phyloP scores from a whole-genome alignment of 2,329 filamentous ascomycete species.

The Xylaria sp. region DNA sequence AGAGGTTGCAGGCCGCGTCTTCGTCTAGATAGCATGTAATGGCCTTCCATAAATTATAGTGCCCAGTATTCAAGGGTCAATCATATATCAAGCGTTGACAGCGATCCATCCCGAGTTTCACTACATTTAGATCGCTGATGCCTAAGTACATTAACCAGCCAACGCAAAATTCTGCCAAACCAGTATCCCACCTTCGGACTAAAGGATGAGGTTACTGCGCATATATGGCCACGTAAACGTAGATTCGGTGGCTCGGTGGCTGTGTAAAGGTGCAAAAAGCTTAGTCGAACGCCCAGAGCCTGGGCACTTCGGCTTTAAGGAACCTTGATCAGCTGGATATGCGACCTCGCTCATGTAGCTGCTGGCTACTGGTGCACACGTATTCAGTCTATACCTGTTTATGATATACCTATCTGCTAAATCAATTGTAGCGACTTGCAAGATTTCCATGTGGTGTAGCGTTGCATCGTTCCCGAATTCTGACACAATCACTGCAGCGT shows the following conservation, averaged over 20 bases:
- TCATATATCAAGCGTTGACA: background rate
- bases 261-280: conserved; percentile 17
- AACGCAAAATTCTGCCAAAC: background rate
- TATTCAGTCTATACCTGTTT: background rate
- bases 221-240: background rate
- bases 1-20: background rate
- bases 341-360: conserved; percentile 7
- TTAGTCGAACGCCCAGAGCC: conserved; percentile 13
- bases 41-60: background rate
- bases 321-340: conserved; percentile 27
- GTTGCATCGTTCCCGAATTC: conserved; percentile 2
- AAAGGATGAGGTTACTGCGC: conserved; percentile 11
- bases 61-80: background rate
- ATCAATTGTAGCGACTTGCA: conserved; percentile 8
- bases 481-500: background rate
- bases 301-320: background rate
- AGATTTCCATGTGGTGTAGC: conserved; percentile 1
- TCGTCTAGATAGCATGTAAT: background rate
- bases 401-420: background rate
- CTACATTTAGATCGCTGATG: conserved; percentile 5
- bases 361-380: background rate
- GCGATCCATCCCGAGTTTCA: background rate
- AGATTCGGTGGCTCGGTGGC: no score
- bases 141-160: background rate
- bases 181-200: conserved; percentile 9